Evolutionary conservation across 1,284 basidiomycete species (phyloP), one percentile per base, ranked within the genome.

Genomic region (Cystobasidium pallidum): DNA sequence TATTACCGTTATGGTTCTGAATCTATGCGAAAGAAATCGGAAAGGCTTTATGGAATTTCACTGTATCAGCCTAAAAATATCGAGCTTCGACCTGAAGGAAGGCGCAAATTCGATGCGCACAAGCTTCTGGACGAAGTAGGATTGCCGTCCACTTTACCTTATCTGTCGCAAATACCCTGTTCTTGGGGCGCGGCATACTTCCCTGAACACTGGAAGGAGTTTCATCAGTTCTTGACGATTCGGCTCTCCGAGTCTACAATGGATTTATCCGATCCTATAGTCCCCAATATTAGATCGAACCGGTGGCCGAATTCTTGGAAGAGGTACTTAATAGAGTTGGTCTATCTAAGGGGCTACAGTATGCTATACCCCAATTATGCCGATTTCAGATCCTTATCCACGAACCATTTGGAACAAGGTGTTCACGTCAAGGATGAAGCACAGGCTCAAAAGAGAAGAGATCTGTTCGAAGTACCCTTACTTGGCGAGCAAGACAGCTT

Each of bases 171-270:
- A 74, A 86, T 91, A 15, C 91, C 91, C 0, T 92, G 91, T 80
- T 91, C 89, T 80, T 92, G 91, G 91, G 91, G 91, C n/a, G 91
- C 90, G 1, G 83, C 91, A 52, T 92, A 92, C 82, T 92, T 92
- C 79, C 91, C 91, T 2, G 86, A 90, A 75, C 88, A 88, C 76
- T 92, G 91, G 91, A 84, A 86, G 74, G 89, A 90, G 79, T 92
- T 92, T 79, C 90, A 92, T 80, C 81, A 83, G 57, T 92, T 90
- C 78, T 86, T 92, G 68, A 78, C 85, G 41, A 78, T 85, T 32
- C 86, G 91, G n/a, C 84, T 91, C 28, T 85, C 86, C 4, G 77
- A 78, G 21, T 67, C 78, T 41, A 78, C 80, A 57, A 76, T 86
- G 65, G 78, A 83, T 11, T 81, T 87, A 65, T 79, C 82, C 3